Percentiles rank a stretch among this genome's conserved stretches.
Evolutionary conservation across 2,329 filamentous ascomycete species (phyloP).

Genomic region (Triangularia verruculosa): DNA sequence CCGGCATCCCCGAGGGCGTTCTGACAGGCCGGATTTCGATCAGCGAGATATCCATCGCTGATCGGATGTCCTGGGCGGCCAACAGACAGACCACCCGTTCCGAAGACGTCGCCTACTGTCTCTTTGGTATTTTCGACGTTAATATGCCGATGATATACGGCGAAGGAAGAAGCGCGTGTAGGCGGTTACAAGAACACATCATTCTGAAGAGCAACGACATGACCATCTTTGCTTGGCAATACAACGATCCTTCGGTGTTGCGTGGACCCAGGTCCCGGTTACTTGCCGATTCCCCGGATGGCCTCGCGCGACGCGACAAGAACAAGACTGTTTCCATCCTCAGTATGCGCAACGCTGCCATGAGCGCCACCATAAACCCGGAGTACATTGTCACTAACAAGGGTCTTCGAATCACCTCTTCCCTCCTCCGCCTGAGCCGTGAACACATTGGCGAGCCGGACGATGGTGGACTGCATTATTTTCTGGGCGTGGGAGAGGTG

Average conservation of each 20-base stretch:
- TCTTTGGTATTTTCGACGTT: constrained; percentile 43
- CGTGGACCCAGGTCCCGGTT: background rate
- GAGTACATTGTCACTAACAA: background rate
- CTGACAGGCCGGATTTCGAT: constrained; percentile 18
- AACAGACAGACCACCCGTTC: constrained; percentile 31
- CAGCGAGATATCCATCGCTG: constrained; percentile 16
- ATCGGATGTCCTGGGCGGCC: constrained; percentile 38
- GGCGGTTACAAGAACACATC: constrained; percentile 34
- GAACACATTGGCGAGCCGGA: background rate
- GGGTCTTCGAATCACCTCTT: background rate
- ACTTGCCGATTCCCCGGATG: background rate
- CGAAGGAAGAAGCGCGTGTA: constrained; percentile 33
- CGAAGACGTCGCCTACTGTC: constrained; percentile 43
- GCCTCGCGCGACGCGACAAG: background rate
- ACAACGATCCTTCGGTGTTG: background rate
- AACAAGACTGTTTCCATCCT: background rate
- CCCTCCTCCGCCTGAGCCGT: background rate
- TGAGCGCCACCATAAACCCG: background rate
- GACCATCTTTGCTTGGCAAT: constrained; percentile 28
- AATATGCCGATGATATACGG: constrained; percentile 46
- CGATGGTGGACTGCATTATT: background rate
- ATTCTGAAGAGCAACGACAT: constrained; percentile 24
- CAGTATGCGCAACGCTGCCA: background rate
- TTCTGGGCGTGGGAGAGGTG: background rate
- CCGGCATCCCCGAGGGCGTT: constrained; percentile 24